Evolutionary conservation across 306 rosid species (phyloP), one percentile per base, ranked within the genome.

Genomic region (Ormosia semicastrata): DNA sequence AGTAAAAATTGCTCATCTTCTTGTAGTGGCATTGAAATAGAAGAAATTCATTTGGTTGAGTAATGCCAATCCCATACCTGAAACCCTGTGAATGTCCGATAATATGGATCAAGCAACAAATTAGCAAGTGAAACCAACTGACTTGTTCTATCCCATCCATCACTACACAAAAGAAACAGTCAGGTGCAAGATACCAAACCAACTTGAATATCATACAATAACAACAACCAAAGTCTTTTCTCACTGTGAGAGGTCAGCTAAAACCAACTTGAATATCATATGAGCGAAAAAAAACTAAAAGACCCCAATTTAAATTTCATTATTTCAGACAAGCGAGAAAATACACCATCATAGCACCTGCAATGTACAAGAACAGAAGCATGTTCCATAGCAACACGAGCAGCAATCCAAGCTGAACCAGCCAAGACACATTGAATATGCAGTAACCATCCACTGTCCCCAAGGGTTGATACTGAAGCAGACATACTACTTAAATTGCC

Each of bases 401-500:
- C 97, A 81, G 98, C 98, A 89, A 95, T 92, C 99, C 99, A 95
- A 77, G 92, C 92, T 57, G 98, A 92, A 79, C 98, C 98, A 85
- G 99, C 99, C 90, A 95, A 91, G 81, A 95, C 86, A 85, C 77
- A 89, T 64, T 95, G 99, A 78, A 95, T 87, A 70, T 93, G 97
- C 81, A 87, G 89, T 81, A 95, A 76, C 99, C 99, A 95, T 68
- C 98, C 99, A 89, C 92, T 92, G 84, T 95, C 98, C 81, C 97
- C 98, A 82, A 95, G 96, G 65, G 93, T 88, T 75, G 99, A 92
- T 71, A 95, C 99, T 18, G 98, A 93, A 85, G 97, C 91, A 85
- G 99, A 95, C 99, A 95, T 95, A 79, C 98, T 93, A 84, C 98
- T 93, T 53, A 95, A 92, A 82, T 95, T 95, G 60, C 99, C 99